Evolutionary conservation across 1,284 basidiomycete genomes (phyloP).

Genomic region (Austroboletus novae-zelandiae): DNA sequence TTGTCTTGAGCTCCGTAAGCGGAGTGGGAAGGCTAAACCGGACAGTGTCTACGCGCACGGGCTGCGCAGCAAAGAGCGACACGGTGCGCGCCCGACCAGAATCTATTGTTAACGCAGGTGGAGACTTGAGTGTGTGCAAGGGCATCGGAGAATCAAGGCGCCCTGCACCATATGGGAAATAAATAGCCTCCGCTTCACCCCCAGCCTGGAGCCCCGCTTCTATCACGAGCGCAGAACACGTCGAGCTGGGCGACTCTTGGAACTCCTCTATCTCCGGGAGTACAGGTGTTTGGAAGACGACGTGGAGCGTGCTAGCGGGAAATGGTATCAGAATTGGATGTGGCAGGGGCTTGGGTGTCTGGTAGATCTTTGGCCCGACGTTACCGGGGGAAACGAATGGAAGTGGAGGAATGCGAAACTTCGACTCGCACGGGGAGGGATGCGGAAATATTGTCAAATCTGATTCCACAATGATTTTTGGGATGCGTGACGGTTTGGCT

Average conservation of each 20-base stretch:
- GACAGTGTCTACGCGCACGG: conserved; percentile 3
- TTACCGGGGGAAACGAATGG: too few species aligned
- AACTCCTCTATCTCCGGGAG: neutral
- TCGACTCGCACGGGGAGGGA: too few species aligned
- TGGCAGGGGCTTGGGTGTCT: neutral
- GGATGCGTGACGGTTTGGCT: too few species aligned
- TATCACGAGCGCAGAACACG: conserved; percentile 15
- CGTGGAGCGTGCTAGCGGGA: neutral
- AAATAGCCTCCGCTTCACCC: neutral
- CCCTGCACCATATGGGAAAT: too few species aligned
- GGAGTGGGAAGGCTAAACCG: conserved; percentile 18
- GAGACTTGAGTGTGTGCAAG: too few species aligned
- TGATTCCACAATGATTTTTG: too few species aligned
- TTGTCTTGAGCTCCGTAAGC: neutral
- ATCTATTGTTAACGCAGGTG: neutral
- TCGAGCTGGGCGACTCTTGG: conserved; percentile 2
- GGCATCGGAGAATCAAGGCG: too few species aligned
- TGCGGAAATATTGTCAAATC: too few species aligned
- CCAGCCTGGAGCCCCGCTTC: neutral
- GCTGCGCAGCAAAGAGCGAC: conserved; percentile 13
- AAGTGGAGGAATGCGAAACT: too few species aligned
- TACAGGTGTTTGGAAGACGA: conserved; percentile 9
- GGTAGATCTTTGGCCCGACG: too few species aligned
- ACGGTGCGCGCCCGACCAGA: neutral
- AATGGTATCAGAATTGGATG: neutral